Percentiles rank a stretch among this genome's conserved stretches.
Evolutionary conservation across 805 yeast species (phyloP).

Genomic region (Candida maesae): DNA sequence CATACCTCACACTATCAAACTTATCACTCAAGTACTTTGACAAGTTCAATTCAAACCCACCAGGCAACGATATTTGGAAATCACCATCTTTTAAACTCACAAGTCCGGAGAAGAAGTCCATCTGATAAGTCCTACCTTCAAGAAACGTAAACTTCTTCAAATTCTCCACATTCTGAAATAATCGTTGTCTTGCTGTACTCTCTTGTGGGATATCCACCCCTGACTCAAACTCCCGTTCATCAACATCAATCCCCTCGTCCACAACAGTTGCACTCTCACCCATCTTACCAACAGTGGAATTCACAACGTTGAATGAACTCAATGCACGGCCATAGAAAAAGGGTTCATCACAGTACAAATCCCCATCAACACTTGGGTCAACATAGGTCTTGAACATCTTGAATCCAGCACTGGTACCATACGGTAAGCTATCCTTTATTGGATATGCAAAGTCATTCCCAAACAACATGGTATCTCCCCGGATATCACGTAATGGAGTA

Average conservation of each 20-base stretch:
- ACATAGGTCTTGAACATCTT: slow-evolving; percentile 53
- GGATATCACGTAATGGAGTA: slow-evolving; percentile 38
- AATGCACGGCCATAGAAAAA: slow-evolving; percentile 59
- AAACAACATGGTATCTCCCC: slow-evolving; percentile 53
- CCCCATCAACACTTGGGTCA: slow-evolving; percentile 64
- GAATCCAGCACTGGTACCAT: slow-evolving; percentile 50
- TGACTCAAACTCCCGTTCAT: slow-evolving; percentile 1
- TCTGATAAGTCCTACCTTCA: slow-evolving; percentile 35
- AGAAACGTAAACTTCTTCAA: slow-evolving; percentile 40
- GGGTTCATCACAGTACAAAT: slow-evolving; percentile 56
- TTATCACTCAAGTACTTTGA: slow-evolving; percentile 39
- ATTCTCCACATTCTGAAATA: slow-evolving; percentile 37
- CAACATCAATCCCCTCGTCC: slow-evolving; percentile 20
- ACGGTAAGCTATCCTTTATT: slow-evolving; percentile 54
- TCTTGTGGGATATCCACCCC: slow-evolving; percentile 31
- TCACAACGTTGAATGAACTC: slow-evolving; percentile 50
- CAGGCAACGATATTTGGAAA: slow-evolving; percentile 52
- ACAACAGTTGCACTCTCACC: slow-evolving; percentile 11
- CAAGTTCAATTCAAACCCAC: slow-evolving; percentile 43
- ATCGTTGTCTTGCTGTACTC: slow-evolving; percentile 38
- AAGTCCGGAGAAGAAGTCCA: slow-evolving; percentile 54
- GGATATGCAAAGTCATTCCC: slow-evolving; percentile 69
- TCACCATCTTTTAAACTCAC: slow-evolving; percentile 47
- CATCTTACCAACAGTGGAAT: slow-evolving; percentile 19
- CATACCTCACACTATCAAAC: slow-evolving; percentile 44